Conservation (phyloP, 306 rosid species). For the Cicer bijugum region DNA sequence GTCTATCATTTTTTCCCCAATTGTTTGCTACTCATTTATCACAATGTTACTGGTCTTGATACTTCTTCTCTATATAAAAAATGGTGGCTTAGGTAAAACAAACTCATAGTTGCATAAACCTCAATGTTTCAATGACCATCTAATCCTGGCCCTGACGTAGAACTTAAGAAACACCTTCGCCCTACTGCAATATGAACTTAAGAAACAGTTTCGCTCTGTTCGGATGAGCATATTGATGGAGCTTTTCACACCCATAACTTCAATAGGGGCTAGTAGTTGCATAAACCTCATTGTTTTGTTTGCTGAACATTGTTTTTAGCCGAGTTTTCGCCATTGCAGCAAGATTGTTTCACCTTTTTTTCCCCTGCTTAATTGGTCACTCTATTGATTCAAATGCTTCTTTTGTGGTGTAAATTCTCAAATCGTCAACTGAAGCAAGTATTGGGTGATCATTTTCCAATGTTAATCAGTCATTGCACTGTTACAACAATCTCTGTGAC, state of each 20-base stretch:
- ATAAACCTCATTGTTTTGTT: slow-evolving; percentile 35
- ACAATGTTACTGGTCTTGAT: neutral
- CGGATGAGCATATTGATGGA: slow-evolving; percentile 25
- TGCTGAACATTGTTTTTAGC: slow-evolving; percentile 14
- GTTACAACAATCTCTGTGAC: slow-evolving; percentile 9
- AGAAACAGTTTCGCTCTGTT: neutral
- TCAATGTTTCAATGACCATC: neutral
- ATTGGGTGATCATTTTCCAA: neutral
- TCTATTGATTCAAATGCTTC: slow-evolving; percentile 10
- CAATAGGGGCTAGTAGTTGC: neutral
- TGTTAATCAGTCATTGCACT: slow-evolving; percentile 8
- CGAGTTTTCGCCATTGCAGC: slow-evolving; percentile 35
- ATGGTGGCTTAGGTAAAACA: slow-evolving; percentile 22
- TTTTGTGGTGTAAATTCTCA: slow-evolving; percentile 28
- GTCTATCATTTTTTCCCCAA: slow-evolving; percentile 40
- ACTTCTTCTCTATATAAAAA: slow-evolving; percentile 9
- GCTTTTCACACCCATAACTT: slow-evolving; percentile 18
- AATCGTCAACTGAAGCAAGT: slow-evolving; percentile 11
- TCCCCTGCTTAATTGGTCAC: slow-evolving; percentile 21
- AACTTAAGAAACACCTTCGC: neutral
- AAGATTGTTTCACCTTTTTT: slow-evolving; percentile 1
- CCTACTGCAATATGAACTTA: neutral
- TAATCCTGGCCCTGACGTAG: slow-evolving; percentile 3
- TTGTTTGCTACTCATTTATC: slow-evolving; percentile 5
- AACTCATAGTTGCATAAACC: neutral